A percentile compares a stretch with the other conserved stretches of the same genome.
Conservation (phyloP, 495 filamentous ascomycete species). For the Niebla homalea region DNA sequence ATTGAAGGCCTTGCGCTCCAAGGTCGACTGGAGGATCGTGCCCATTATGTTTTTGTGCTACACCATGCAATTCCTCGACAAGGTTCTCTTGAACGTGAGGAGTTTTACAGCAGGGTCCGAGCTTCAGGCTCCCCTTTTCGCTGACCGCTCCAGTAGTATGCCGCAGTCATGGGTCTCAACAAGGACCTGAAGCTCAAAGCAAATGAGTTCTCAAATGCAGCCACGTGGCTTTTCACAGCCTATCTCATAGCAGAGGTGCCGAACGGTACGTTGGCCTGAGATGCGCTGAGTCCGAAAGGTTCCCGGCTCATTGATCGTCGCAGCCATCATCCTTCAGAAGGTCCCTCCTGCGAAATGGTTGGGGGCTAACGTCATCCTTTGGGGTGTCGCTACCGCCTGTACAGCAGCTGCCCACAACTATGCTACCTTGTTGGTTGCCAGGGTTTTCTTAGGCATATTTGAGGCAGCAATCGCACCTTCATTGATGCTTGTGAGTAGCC, state of each 20-base stretch:
- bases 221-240: conserved; percentile 44
- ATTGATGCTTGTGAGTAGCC: conserved; percentile 34
- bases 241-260: conserved; percentile 41
- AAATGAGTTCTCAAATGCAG: conserved; percentile 42
- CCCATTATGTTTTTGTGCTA: conserved; percentile 50
- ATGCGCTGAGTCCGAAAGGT: neutral
- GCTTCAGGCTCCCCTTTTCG: neutral
- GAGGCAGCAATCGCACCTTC: conserved; percentile 51
- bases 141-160: conserved; percentile 29
- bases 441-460: conserved; percentile 51
- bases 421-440: conserved; percentile 27
- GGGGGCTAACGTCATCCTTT: conserved; percentile 40
- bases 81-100: conserved; percentile 47
- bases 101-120: neutral
- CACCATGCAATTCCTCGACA: conserved; percentile 54
- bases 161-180: conserved; percentile 43
- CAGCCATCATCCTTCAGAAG: conserved; percentile 31
- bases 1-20: conserved; percentile 29
- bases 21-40: conserved; percentile 41
- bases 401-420: conserved; percentile 42
- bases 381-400: conserved; percentile 45
- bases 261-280: conserved; percentile 24
- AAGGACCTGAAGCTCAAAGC: conserved; percentile 34
- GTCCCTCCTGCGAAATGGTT: conserved; percentile 45
- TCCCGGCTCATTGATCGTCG: neutral